A percentile compares a stretch with the other conserved stretches of the same genome.
Conservation (phyloP, 2,329 filamentous ascomycete genomes). For the Cryphonectria nitschkei region DNA sequence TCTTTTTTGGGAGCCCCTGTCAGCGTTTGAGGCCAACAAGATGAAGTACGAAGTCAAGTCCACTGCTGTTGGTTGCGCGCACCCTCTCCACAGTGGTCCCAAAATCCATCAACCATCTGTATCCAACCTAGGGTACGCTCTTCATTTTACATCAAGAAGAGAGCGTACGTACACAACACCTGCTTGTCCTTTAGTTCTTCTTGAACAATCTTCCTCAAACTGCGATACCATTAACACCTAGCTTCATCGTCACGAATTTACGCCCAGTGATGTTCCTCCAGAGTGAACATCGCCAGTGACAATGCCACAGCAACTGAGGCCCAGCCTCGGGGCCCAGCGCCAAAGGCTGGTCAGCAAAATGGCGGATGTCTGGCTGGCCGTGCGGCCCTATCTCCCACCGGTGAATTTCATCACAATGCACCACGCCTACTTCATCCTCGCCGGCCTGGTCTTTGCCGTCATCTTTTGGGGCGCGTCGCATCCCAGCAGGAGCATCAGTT, state of each 20-base stretch:
- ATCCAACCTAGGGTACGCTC: too few species aligned
- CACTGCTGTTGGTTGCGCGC: too few species aligned
- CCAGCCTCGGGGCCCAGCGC: conserved; percentile 11
- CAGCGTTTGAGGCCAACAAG: neutral
- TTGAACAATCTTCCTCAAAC: neutral
- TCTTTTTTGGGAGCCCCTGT: neutral
- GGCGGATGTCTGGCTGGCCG: conserved; percentile 13
- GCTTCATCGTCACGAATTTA: neutral
- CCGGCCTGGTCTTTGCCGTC: conserved; percentile 57
- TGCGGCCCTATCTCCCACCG: conserved; percentile 40
- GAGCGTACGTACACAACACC: neutral
- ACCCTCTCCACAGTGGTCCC: neutral
- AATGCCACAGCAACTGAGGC: conserved; percentile 13
- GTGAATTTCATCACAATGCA: conserved; percentile 68
- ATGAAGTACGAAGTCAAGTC: neutral
- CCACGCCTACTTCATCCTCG: conserved; percentile 66
- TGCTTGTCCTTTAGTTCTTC: neutral
- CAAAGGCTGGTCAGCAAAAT: conserved; percentile 12
- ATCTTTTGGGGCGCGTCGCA: conserved; percentile 64
- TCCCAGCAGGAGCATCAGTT: conserved; percentile 55
- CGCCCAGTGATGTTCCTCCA: neutral
- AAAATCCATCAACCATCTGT: neutral
- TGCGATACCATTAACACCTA: too few species aligned
- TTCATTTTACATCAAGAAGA: neutral
- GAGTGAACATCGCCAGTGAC: neutral